Evolutionary conservation across 2,329 filamentous ascomycete genomes (phyloP).

Genomic region (Diaporthe destruens): DNA sequence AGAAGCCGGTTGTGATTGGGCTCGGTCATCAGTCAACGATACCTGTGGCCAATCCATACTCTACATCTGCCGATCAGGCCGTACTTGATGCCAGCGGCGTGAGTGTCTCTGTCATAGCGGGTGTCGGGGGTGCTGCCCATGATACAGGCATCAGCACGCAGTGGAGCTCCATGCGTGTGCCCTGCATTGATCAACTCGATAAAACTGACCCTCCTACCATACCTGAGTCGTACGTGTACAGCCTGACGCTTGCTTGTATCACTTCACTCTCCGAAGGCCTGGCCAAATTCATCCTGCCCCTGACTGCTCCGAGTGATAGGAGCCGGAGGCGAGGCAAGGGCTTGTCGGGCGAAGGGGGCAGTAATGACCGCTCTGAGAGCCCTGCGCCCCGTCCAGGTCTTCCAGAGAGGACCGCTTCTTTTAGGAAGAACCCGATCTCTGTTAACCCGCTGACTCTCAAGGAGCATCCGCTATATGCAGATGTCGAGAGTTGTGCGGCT

Average conservation of each 20-base stretch:
- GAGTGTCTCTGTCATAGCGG: slow-evolving; percentile 82
- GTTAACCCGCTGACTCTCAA: slow-evolving; percentile 85
- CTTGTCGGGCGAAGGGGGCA: slow-evolving; percentile 47
- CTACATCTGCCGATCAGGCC: slow-evolving; percentile 80
- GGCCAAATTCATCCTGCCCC: slow-evolving; percentile 90
- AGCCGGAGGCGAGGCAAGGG: slow-evolving; percentile 64
- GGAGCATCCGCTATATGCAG: slow-evolving; percentile 76
- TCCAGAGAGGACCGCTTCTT: slow-evolving; percentile 73
- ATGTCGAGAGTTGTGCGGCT: slow-evolving; percentile 81
- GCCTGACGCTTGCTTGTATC: slow-evolving; percentile 87
- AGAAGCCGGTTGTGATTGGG: slow-evolving; percentile 90
- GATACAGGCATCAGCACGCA: slow-evolving; percentile 87
- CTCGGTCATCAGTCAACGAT: slow-evolving; percentile 90
- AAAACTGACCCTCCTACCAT: slow-evolving; percentile 86
- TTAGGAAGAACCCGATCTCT: slow-evolving; percentile 81
- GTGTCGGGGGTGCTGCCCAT: slow-evolving; percentile 74
- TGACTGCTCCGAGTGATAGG: slow-evolving; percentile 85
- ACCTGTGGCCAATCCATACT: slow-evolving; percentile 72
- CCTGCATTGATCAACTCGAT: slow-evolving; percentile 94
- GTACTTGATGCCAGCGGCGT: slow-evolving; percentile 90
- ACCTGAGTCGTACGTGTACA: slow-evolving; percentile 95
- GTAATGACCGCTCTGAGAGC: slow-evolving; percentile 51
- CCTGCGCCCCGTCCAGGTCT: slow-evolving; percentile 51
- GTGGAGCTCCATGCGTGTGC: slow-evolving; percentile 89
- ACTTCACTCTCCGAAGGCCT: slow-evolving; percentile 91